These are phyloP conservation scores for Clonostachys byssicola DNA, from an alignment of 2,329 filamentous ascomycete genomes.

Conservation along the genomic window DNA sequence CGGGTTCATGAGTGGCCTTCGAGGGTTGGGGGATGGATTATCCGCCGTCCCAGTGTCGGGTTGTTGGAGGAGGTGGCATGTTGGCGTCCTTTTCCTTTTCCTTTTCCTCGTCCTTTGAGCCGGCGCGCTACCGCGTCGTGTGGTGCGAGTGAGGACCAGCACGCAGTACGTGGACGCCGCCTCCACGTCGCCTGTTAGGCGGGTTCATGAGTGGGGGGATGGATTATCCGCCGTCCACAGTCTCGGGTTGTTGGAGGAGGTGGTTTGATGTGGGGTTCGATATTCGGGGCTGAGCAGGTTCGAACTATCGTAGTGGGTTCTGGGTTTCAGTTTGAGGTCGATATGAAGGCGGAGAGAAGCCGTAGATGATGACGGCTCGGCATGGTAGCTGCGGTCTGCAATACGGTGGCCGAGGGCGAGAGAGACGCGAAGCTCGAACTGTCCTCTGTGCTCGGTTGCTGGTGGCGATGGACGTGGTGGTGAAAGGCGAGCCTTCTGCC, in stretches of 20 bases:
- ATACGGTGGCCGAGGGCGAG: no score
- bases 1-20: slow-evolving; percentile 24
- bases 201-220: slow-evolving; percentile 28
- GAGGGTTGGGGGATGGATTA: neutral
- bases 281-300: no score
- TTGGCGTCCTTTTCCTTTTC: slow-evolving; percentile 1
- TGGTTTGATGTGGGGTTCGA: neutral
- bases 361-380: slow-evolving; percentile 16
- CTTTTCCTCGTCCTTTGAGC: neutral
- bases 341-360: slow-evolving; percentile 13
- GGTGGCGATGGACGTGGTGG: no score
- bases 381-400: neutral
- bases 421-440: no score
- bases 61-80: no score
- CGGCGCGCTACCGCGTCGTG: slow-evolving; percentile 4
- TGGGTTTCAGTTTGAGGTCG: slow-evolving; percentile 10
- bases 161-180: slow-evolving; percentile 13
- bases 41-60: no score
- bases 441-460: no score
- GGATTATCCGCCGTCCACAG: no score
- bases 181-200: slow-evolving; percentile 39
- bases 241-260: no score
- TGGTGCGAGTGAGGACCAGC: slow-evolving; percentile 9
- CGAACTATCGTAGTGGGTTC: slow-evolving; percentile 1
- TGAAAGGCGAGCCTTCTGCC: no score